phyloP scores from a whole-genome alignment of 768 basidiomycete genomes.

The Trametes cinnabarina region DNA sequence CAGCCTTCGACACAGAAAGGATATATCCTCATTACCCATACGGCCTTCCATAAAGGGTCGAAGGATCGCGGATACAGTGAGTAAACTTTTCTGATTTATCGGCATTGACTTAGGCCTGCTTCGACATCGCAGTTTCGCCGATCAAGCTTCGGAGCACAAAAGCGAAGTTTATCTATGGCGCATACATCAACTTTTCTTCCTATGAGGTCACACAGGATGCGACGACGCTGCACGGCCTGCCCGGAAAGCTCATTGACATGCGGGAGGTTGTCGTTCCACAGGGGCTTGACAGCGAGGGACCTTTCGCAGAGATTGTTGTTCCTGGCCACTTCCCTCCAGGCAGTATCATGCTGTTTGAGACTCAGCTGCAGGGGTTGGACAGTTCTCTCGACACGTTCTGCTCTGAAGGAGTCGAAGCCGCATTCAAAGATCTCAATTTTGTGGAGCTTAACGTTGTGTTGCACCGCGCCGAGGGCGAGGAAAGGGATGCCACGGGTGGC shows the following conservation, averaged over 20 bases:
- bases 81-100: slow-evolving; percentile 22
- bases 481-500: slow-evolving; percentile 82
- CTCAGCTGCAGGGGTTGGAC: slow-evolving; percentile 75
- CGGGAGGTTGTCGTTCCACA: slow-evolving; percentile 55
- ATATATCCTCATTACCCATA: slow-evolving; percentile 88
- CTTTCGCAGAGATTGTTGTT: slow-evolving; percentile 74
- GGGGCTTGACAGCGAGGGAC: slow-evolving; percentile 62
- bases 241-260: slow-evolving; percentile 66
- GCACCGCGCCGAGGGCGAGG: slow-evolving; percentile 89
- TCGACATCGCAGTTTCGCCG: slow-evolving; percentile 59
- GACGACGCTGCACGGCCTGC: slow-evolving; percentile 65
- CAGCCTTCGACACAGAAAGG: slow-evolving; percentile 90
- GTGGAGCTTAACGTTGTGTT: slow-evolving; percentile 88
- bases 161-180: slow-evolving; percentile 80
- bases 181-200: slow-evolving; percentile 65
- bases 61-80: slow-evolving; percentile 80
- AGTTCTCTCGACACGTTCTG: slow-evolving; percentile 71
- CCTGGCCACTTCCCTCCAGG: slow-evolving; percentile 95
- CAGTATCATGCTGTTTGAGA: slow-evolving; percentile 90
- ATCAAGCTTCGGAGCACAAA: slow-evolving; percentile 79
- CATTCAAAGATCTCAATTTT: slow-evolving; percentile 69
- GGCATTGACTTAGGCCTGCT: not conserved
- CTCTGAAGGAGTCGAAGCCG: slow-evolving; percentile 63
- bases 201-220: slow-evolving; percentile 52
- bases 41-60: slow-evolving; percentile 81